phyloP scores from a whole-genome alignment of 192 early-diverging fungal species.

The Diversispora eburnea region DNA sequence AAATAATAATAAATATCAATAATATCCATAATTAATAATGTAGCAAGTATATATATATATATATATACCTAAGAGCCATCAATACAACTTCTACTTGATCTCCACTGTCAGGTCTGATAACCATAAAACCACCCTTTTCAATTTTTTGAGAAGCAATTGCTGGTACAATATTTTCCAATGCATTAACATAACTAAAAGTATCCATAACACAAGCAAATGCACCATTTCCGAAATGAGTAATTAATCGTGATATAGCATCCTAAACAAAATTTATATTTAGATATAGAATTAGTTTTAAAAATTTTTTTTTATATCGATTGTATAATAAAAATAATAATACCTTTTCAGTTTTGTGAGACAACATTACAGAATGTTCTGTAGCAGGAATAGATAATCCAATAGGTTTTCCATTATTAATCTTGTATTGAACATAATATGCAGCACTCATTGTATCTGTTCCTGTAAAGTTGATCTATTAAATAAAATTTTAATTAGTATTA shows the following conservation, averaged over 20 bases:
- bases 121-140: conserved; percentile 73
- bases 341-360: conserved; percentile 61
- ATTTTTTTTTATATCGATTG: background rate
- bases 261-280: conserved; percentile 1
- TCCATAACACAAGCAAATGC: conserved; percentile 88
- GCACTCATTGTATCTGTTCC: conserved; percentile 80
- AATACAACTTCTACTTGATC: conserved; percentile 79
- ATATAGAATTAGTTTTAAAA: background rate
- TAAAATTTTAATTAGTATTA: background rate
- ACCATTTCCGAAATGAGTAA: conserved; percentile 70
- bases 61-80: conserved; percentile 56
- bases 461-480: conserved; percentile 66
- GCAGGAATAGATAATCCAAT: conserved; percentile 79
- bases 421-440: conserved; percentile 73
- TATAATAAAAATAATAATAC: conserved; percentile 26
- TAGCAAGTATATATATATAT: conserved; percentile 34
- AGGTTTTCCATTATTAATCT: conserved; percentile 69
- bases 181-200: conserved; percentile 77
- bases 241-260: conserved; percentile 62
- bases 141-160: conserved; percentile 62
- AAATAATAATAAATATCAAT: background rate
- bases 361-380: conserved; percentile 93
- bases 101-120: conserved; percentile 83
- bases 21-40: background rate
- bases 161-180: conserved; percentile 72